phyloP scores from a whole-genome alignment of 306 rosid species.

The Malus sylvestris region DNA sequence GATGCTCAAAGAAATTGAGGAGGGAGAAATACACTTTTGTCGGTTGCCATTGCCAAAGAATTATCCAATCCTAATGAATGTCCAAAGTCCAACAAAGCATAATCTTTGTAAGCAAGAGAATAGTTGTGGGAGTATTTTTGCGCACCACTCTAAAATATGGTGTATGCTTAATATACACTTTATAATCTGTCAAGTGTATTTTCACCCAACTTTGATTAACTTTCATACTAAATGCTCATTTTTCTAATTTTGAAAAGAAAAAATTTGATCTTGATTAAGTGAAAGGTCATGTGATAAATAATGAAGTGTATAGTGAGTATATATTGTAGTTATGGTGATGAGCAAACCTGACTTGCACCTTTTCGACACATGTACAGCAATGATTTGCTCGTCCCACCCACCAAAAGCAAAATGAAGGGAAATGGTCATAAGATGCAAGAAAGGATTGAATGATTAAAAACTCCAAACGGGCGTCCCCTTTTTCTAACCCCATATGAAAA shows the following conservation, averaged over 20 bases:
- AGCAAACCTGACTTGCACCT: constrained; percentile 9
- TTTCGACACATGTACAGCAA: constrained; percentile 9
- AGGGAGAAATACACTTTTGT: background rate
- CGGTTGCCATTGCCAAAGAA: constrained; percentile 9
- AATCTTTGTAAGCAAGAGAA: background rate
- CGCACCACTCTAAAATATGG: too few relatives aligned
- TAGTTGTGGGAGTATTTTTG: too few relatives aligned
- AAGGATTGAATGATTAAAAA: constrained; percentile 27
- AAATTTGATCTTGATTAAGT: background rate
- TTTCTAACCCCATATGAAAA: constrained; percentile 21
- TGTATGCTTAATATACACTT: too few relatives aligned
- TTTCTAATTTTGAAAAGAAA: too few relatives aligned
- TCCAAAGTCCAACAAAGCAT: constrained; percentile 21
- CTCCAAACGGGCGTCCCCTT: constrained; percentile 25
- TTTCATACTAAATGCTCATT: too few relatives aligned
- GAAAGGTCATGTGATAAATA: constrained; percentile 12
- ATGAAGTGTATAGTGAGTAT: too few relatives aligned
- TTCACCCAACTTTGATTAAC: rapidly evolving
- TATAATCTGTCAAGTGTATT: too few relatives aligned
- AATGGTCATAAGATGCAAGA: background rate
- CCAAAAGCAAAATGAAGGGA: background rate
- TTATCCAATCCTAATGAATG: constrained; percentile 23
- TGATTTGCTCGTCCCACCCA: background rate
- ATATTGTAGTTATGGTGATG: background rate
- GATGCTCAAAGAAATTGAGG: too few relatives aligned